A percentile compares a stretch with the other conserved stretches of the same genome.
Conservation (phyloP, 208 protist species). For the Trypanosoma avium region DNA sequence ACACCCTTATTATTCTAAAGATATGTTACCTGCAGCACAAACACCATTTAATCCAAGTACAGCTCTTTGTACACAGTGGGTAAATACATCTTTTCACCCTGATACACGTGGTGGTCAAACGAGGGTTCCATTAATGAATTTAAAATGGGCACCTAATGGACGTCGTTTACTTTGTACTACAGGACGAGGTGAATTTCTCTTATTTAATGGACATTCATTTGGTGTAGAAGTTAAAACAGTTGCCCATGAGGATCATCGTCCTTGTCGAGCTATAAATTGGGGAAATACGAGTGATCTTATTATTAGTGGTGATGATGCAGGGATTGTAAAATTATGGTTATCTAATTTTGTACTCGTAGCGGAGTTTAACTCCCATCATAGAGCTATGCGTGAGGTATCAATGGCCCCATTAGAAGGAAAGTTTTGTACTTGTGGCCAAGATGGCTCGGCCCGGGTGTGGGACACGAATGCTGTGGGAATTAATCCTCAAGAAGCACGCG, state of each 20-base stretch:
- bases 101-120: conserved; percentile 57
- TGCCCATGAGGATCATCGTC: conserved; percentile 75
- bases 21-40: conserved; percentile 61
- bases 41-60: conserved; percentile 85
- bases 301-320: conserved; percentile 80
- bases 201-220: conserved; percentile 88
- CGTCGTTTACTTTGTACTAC: conserved; percentile 82
- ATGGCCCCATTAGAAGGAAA: conserved; percentile 82
- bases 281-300: conserved; percentile 79
- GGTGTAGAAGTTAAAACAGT: conserved; percentile 87
- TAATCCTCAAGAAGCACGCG: conserved; percentile 32
- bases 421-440: conserved; percentile 82
- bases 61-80: conserved; percentile 88
- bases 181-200: conserved; percentile 77
- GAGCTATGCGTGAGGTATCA: conserved; percentile 72
- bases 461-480: conserved; percentile 66
- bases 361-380: conserved; percentile 79
- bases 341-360: conserved; percentile 78
- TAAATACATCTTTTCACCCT: conserved; percentile 85
- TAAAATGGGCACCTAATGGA: conserved; percentile 83
- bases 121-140: conserved; percentile 59
- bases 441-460: conserved; percentile 85
- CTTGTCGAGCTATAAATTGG: conserved; percentile 79
- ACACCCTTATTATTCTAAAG: conserved; percentile 85
- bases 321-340: conserved; percentile 84